These are phyloP conservation scores for Microbotryum silenes-acaulis DNA, from an alignment of 1,284 basidiomycete species.

Conservation along the genomic window DNA sequence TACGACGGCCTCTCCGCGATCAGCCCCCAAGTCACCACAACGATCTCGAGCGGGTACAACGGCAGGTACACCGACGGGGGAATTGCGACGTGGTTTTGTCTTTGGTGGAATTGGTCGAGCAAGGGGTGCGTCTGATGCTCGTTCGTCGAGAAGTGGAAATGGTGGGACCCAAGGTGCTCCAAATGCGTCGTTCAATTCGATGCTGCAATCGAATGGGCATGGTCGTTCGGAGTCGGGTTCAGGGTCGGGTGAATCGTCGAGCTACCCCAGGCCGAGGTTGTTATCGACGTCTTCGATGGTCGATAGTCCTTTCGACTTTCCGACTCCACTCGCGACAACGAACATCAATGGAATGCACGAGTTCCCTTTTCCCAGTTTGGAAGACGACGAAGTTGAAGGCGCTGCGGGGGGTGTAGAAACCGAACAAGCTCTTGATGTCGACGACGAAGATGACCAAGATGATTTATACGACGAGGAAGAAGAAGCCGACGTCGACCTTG, in stretches of 20 bases:
- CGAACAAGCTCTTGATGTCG: slow-evolving; percentile 1
- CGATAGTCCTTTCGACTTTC: not conserved
- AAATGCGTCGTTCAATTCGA: too few species aligned
- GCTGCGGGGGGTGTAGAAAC: too few species aligned
- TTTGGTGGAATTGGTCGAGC: not conserved
- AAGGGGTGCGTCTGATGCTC: not conserved
- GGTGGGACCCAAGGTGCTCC: too few species aligned
- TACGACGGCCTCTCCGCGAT: not conserved
- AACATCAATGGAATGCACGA: not conserved
- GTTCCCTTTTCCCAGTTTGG: not conserved
- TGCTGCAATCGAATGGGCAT: too few species aligned
- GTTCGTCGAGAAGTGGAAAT: not conserved
- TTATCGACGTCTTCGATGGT: not conserved
- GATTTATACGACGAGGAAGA: not conserved
- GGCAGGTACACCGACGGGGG: not conserved
- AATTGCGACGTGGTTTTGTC: not conserved
- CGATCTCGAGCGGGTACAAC: not conserved
- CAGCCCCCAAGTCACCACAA: not conserved
- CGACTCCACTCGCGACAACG: not conserved
- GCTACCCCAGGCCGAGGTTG: not conserved
- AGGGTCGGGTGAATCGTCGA: not conserved
- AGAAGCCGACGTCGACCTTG: not conserved
- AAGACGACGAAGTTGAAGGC: not conserved
- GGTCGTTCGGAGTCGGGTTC: too few species aligned
- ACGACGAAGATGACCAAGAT: not conserved